These are phyloP conservation scores for Malassezia obtusa DNA, from an alignment of 1,284 basidiomycete species.

Conservation along the genomic window DNA sequence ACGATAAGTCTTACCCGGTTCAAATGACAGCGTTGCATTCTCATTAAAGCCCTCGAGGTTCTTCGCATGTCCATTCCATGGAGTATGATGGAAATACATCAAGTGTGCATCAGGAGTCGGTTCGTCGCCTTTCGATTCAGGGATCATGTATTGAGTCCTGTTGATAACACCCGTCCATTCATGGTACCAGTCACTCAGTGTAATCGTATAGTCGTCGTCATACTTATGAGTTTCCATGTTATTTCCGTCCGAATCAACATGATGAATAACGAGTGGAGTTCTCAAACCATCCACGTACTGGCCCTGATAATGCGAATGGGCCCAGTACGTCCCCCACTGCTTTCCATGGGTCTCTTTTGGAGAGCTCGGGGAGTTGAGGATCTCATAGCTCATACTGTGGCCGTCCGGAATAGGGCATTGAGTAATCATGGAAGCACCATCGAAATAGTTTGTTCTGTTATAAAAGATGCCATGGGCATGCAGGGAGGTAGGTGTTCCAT, in stretches of 20 bases:
- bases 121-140: constrained; percentile 46
- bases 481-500: constrained; percentile 17
- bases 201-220: constrained; percentile 81
- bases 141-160: constrained; percentile 57
- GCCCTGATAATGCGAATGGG: constrained; percentile 20
- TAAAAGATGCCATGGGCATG: constrained; percentile 72
- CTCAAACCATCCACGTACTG: constrained; percentile 60
- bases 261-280: constrained; percentile 62
- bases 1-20: constrained; percentile 62
- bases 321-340: constrained; percentile 74
- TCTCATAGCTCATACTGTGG: constrained; percentile 63
- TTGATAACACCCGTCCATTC: constrained; percentile 30
- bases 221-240: constrained; percentile 54
- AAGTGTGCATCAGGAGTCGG: constrained; percentile 58
- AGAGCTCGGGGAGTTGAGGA: constrained; percentile 62
- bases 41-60: constrained; percentile 56
- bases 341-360: constrained; percentile 42
- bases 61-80: constrained; percentile 50
- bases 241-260: constrained; percentile 17
- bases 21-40: constrained; percentile 63
- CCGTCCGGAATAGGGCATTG: constrained; percentile 82
- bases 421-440: constrained; percentile 70
- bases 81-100: constrained; percentile 67
- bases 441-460: constrained; percentile 61
- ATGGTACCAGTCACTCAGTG: constrained; percentile 65